phyloP scores from a whole-genome alignment of 768 basidiomycete species.

The Suillus lakei region DNA sequence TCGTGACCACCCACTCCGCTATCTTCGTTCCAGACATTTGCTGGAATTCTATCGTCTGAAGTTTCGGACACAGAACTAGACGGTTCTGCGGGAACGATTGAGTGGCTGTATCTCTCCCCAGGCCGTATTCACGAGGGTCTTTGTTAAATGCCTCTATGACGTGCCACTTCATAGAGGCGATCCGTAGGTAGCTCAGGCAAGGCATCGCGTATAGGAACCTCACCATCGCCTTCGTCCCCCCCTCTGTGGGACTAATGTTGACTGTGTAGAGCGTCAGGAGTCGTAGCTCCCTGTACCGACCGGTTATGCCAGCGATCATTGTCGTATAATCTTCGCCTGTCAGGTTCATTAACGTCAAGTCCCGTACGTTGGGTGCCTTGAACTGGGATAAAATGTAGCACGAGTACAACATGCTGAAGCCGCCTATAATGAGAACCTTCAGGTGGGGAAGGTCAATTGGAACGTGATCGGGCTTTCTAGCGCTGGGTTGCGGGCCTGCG shows the following conservation, averaged over 20 bases:
- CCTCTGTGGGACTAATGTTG: constrained; percentile 35
- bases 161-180: constrained; percentile 46
- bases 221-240: constrained; percentile 39
- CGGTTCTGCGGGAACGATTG: constrained; percentile 7
- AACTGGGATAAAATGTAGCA: constrained; percentile 53
- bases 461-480: constrained; percentile 31
- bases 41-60: constrained; percentile 54
- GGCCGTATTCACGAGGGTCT: constrained; percentile 36
- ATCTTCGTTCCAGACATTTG: constrained; percentile 37
- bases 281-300: constrained; percentile 54
- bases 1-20: constrained; percentile 39
- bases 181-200: constrained; percentile 50
- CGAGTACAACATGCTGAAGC: constrained; percentile 54
- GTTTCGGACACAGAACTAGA: constrained; percentile 46
- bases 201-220: constrained; percentile 66
- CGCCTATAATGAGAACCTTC: constrained; percentile 58
- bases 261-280: constrained; percentile 57
- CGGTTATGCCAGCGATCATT: constrained; percentile 51
- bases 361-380: constrained; percentile 58
- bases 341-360: constrained; percentile 62
- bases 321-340: constrained; percentile 54
- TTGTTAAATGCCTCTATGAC: constrained; percentile 55
- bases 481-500: constrained; percentile 53
- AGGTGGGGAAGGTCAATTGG: constrained; percentile 56
- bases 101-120: constrained; percentile 9